These are phyloP conservation scores for Cadophora gregata DNA, from an alignment of 2,329 filamentous ascomycete genomes.

Conservation along the genomic window DNA sequence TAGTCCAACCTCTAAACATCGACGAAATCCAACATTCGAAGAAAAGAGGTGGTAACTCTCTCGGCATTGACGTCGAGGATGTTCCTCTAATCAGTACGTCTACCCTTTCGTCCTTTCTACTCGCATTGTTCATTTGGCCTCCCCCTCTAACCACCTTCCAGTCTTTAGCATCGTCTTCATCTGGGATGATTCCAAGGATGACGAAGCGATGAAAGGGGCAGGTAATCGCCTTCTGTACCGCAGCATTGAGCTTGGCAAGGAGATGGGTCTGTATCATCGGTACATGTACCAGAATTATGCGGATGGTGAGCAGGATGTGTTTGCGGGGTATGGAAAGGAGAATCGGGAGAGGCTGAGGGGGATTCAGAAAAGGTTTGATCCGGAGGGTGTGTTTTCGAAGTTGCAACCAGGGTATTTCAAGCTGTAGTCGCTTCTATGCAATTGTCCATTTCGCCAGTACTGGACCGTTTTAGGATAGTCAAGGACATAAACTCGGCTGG, in stretches of 20 bases:
- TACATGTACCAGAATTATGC: conserved; percentile 31
- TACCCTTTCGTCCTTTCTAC: background rate
- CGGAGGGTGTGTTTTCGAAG: conserved; percentile 16
- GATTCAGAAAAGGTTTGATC: conserved; percentile 28
- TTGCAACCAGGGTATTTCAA: conserved; percentile 25
- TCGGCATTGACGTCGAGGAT: conserved; percentile 18
- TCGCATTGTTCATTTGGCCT: background rate
- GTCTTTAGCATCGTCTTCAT: conserved; percentile 19
- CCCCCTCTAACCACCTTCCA: background rate
- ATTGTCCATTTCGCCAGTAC: background rate
- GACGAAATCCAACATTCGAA: conserved; percentile 15
- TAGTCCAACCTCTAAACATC: conserved; percentile 11
- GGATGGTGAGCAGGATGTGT: conserved; percentile 24
- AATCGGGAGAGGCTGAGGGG: conserved; percentile 23
- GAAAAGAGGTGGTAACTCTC: conserved; percentile 20
- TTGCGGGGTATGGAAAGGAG: conserved; percentile 20
- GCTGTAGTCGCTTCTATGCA: conserved; percentile 2
- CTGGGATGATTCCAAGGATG: conserved; percentile 13
- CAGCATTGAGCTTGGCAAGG: conserved; percentile 7
- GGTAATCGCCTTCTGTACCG: conserved; percentile 7
- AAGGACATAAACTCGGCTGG: background rate
- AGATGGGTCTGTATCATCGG: conserved; percentile 19
- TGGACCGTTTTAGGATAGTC: background rate
- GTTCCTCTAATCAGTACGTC: conserved; percentile 16
- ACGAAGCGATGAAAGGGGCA: conserved; percentile 1